Evolutionary conservation across 2,329 filamentous ascomycete species (phyloP).

Genomic region (Cordyceps fumosorosea): DNA sequence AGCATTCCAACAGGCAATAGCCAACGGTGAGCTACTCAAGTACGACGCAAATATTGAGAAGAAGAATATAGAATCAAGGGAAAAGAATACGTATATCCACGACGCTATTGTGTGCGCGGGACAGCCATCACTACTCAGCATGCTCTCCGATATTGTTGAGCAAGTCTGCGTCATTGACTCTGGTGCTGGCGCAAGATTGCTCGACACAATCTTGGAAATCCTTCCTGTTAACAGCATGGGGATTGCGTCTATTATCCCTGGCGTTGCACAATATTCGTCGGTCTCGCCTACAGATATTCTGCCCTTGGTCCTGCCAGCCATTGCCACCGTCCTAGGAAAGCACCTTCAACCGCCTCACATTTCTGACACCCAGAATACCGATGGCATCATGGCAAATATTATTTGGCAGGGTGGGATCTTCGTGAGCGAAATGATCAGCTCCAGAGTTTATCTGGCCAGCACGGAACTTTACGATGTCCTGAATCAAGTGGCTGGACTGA

Average conservation of each 20-base stretch:
- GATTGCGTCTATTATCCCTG: constrained; percentile 15
- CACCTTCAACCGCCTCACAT: constrained; percentile 3
- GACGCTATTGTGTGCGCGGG: neutral
- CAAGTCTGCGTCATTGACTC: constrained; percentile 17
- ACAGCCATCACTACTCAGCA: constrained; percentile 15
- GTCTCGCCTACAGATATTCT: constrained; percentile 13
- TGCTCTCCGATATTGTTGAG: constrained; percentile 16
- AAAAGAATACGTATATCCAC: neutral
- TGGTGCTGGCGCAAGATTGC: constrained; percentile 17
- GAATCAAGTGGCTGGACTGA: constrained; percentile 18
- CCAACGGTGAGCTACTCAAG: neutral
- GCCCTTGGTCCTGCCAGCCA: constrained; percentile 20
- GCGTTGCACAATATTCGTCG: constrained; percentile 16
- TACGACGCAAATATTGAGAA: neutral
- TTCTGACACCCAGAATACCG: constrained; percentile 4
- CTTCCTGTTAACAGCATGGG: constrained; percentile 17
- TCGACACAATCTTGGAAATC: constrained; percentile 18
- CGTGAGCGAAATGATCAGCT: constrained; percentile 18
- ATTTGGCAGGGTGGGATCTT: constrained; percentile 17
- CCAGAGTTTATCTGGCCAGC: constrained; percentile 4
- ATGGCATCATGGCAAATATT: constrained; percentile 15
- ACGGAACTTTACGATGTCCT: constrained; percentile 16
- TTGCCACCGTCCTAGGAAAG: constrained; percentile 17
- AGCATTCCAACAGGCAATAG: constrained; percentile 2
- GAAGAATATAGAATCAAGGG: neutral